Percentiles rank a stretch among this genome's conserved stretches.
Conservation (phyloP, 2,329 filamentous ascomycete genomes). For the Dactylonectria estremocensis region DNA sequence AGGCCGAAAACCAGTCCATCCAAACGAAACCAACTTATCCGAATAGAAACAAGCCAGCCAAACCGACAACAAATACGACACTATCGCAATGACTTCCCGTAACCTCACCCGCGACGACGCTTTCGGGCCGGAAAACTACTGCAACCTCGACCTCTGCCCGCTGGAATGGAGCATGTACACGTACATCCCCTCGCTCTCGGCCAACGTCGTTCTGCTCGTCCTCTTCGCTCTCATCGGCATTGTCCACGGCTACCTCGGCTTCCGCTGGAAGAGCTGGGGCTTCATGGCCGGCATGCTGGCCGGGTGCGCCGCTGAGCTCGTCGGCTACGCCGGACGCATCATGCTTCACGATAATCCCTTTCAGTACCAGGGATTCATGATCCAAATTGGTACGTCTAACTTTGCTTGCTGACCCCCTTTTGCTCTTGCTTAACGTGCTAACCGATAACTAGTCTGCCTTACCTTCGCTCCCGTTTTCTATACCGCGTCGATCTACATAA, state of each 20-base stretch:
- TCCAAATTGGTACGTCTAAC: slow-evolving; percentile 69
- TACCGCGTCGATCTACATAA: slow-evolving; percentile 77
- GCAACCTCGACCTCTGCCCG: slow-evolving; percentile 64
- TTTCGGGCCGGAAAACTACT: slow-evolving; percentile 63
- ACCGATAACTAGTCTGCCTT: slow-evolving; percentile 64
- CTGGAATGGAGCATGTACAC: slow-evolving; percentile 64
- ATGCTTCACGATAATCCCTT: slow-evolving; percentile 72
- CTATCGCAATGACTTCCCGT: slow-evolving; percentile 24
- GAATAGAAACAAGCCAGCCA: neutral
- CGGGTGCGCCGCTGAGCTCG: slow-evolving; percentile 70
- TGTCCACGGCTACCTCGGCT: slow-evolving; percentile 60
- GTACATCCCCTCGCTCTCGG: slow-evolving; percentile 68
- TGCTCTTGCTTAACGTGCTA: neutral
- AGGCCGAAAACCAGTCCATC: neutral
- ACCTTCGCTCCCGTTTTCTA: slow-evolving; percentile 65
- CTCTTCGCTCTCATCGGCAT: slow-evolving; percentile 62
- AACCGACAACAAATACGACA: neutral
- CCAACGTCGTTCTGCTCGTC: slow-evolving; percentile 67
- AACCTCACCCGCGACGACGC: slow-evolving; percentile 40
- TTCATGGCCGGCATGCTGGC: slow-evolving; percentile 67
- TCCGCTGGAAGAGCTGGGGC: slow-evolving; percentile 63
- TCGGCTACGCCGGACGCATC: slow-evolving; percentile 75
- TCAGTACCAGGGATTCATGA: slow-evolving; percentile 71
- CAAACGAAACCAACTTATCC: too few species aligned
- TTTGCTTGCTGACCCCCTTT: neutral